Percentiles rank a stretch among this genome's conserved stretches.
These are phyloP conservation scores for Leccinum angustisporum DNA, from an alignment of 1,284 basidiomycete genomes.

Conservation along the genomic window DNA sequence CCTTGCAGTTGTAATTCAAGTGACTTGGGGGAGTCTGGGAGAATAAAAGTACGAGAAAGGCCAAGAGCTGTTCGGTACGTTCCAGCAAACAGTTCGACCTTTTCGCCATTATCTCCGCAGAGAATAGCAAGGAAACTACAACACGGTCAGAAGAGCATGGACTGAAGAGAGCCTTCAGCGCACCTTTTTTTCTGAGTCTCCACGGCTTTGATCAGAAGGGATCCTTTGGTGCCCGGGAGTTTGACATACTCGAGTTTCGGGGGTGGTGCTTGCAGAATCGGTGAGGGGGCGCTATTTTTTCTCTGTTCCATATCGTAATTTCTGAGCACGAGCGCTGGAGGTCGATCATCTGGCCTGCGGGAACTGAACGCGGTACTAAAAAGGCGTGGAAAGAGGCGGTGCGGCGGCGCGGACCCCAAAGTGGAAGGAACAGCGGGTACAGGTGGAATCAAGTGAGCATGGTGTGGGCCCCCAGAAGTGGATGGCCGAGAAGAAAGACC, in stretches of 20 bases:
- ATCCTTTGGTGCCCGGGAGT: conserved; percentile 84
- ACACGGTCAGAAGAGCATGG: conserved; percentile 8
- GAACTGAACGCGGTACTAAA: conserved; percentile 61
- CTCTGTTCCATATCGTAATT: conserved; percentile 37
- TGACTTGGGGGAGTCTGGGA: conserved; percentile 83
- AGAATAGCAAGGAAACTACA: conserved; percentile 84
- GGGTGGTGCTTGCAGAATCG: conserved; percentile 58
- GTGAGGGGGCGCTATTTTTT: conserved; percentile 32
- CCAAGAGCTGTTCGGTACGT: conserved; percentile 79
- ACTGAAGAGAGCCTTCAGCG: conserved; percentile 11
- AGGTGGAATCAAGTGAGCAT: conserved; percentile 20
- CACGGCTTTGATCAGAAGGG: conserved; percentile 77
- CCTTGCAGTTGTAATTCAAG: conserved; percentile 87
- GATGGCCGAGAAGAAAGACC: conserved; percentile 24
- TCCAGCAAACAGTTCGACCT: conserved; percentile 86
- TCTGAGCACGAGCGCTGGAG: conserved; percentile 32
- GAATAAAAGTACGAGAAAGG: conserved; percentile 81
- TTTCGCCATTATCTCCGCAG: conserved; percentile 89
- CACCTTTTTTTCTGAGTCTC: conserved; percentile 86
- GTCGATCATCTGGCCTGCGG: conserved; percentile 58
- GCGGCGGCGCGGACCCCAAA: conserved; percentile 42
- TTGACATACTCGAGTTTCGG: conserved; percentile 88
- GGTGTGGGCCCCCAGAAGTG: conserved; percentile 19
- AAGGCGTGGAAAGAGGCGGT: conserved; percentile 69
- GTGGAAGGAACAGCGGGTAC: conserved; percentile 33